Evolutionary conservation across 805 yeast species (phyloP).

Genomic region (Kazachstania martiniae): DNA sequence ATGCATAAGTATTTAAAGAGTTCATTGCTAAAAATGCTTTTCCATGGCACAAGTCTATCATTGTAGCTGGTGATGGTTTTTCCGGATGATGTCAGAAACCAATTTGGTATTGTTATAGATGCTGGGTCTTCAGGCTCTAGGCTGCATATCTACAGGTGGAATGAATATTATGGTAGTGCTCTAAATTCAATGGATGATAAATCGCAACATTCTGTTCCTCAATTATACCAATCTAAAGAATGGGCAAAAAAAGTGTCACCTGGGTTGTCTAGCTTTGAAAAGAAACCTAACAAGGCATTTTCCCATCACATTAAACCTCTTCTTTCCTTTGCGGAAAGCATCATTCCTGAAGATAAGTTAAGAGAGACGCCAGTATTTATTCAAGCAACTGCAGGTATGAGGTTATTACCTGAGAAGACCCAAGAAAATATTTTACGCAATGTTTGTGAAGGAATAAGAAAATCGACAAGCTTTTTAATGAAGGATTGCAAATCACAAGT

Average conservation of each 20-base stretch:
- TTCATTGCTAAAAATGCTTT: too few species aligned
- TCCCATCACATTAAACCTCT: conserved; percentile 54
- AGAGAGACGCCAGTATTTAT: conserved; percentile 73
- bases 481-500: conserved; percentile 58
- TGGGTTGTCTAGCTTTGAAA: conserved; percentile 67
- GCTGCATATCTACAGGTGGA: conserved; percentile 75
- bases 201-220: conserved; percentile 49
- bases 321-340: conserved; percentile 53
- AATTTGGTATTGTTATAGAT: conserved; percentile 83
- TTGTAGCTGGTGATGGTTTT: too few species aligned
- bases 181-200: conserved; percentile 10
- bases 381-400: conserved; percentile 97
- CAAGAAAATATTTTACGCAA: conserved; percentile 43
- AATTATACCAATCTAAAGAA: conserved; percentile 45
- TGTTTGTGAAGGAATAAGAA: conserved; percentile 47
- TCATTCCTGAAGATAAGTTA: conserved; percentile 55
- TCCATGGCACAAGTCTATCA: too few species aligned
- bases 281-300: conserved; percentile 51
- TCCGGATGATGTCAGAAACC: too few species aligned
- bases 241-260: conserved; percentile 74
- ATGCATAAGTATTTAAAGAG: too few species aligned
- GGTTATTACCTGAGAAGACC: conserved; percentile 50
- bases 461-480: conserved; percentile 44
- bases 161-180: conserved; percentile 35
- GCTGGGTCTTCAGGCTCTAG: conserved; percentile 96